Percentiles rank a stretch among this genome's conserved stretches.
These are phyloP conservation scores for Pythium sp. DNA, from an alignment of 352 stramenopile genomes.

Conservation along the genomic window DNA sequence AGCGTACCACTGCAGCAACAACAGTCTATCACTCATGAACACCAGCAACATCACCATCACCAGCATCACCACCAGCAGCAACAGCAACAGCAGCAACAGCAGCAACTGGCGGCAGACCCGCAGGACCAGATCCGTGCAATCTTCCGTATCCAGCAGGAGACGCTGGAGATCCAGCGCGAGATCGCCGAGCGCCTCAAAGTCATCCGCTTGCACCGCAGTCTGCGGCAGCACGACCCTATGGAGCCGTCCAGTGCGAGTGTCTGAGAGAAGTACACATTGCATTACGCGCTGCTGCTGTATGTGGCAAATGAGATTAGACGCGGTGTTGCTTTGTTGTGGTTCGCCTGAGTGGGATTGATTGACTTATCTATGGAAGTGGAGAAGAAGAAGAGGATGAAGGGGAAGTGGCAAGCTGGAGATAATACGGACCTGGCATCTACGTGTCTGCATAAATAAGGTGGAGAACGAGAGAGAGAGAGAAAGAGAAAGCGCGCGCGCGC, in stretches of 20 bases:
- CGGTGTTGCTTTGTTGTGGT: not conserved
- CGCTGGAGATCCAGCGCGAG: constrained; percentile 44
- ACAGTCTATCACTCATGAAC: constrained; percentile 4
- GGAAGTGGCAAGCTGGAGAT: not conserved
- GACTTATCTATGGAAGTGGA: not conserved
- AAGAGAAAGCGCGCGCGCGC: not conserved
- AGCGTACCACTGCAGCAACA: not conserved
- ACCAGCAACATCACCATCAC: not conserved
- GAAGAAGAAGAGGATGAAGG: not conserved
- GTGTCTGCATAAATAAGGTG: constrained; percentile 5
- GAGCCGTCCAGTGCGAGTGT: constrained; percentile 69
- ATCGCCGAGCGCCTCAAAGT: constrained; percentile 42
- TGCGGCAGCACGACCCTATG: constrained; percentile 39
- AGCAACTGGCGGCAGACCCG: constrained; percentile 23
- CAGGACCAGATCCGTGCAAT: constrained; percentile 52
- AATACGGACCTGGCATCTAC: not conserved
- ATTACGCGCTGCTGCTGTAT: not conserved
- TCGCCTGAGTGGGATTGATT: not conserved
- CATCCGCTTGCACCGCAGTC: constrained; percentile 33
- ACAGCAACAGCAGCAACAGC: constrained; percentile 2
- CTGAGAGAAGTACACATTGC: constrained; percentile 19
- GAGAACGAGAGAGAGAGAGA: not conserved
- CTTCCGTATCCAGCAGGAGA: constrained; percentile 56
- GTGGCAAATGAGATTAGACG: not conserved
- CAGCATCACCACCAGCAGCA: not conserved